Conservation (phyloP, 2,329 filamentous ascomycete species). For the Calycina herbarum region DNA sequence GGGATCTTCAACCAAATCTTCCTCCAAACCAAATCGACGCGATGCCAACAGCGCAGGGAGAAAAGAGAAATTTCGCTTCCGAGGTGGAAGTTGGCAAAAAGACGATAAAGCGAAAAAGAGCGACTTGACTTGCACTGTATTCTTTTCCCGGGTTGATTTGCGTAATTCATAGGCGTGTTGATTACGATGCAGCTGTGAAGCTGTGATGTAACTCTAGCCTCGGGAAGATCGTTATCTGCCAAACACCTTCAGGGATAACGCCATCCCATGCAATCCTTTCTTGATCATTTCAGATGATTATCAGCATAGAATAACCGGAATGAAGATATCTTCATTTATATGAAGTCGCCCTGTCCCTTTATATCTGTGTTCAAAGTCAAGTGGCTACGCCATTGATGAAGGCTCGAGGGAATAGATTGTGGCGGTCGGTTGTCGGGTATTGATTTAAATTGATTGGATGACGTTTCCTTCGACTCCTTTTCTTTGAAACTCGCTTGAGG, state of each 20-base stretch:
- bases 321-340: background rate
- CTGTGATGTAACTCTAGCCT: background rate
- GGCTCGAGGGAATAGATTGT: background rate
- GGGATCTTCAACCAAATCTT: too few species aligned
- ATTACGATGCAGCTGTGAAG: background rate
- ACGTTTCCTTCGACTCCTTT: background rate
- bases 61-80: background rate
- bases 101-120: background rate
- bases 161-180: background rate
- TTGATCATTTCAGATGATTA: background rate
- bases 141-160: background rate
- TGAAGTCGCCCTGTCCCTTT: background rate
- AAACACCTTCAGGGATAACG: background rate
- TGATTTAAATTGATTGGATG: background rate
- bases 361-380: background rate
- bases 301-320: background rate
- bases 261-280: background rate
- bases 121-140: background rate
- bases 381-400: background rate
- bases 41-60: too few species aligned
- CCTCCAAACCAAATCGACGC: too few species aligned
- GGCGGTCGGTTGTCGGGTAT: conserved; percentile 3
- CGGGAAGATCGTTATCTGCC: background rate
- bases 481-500: conserved; percentile 1
- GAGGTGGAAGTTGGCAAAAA: background rate